phyloP scores from a whole-genome alignment of 1,284 basidiomycete genomes.

The Moesziomyces sp. region DNA sequence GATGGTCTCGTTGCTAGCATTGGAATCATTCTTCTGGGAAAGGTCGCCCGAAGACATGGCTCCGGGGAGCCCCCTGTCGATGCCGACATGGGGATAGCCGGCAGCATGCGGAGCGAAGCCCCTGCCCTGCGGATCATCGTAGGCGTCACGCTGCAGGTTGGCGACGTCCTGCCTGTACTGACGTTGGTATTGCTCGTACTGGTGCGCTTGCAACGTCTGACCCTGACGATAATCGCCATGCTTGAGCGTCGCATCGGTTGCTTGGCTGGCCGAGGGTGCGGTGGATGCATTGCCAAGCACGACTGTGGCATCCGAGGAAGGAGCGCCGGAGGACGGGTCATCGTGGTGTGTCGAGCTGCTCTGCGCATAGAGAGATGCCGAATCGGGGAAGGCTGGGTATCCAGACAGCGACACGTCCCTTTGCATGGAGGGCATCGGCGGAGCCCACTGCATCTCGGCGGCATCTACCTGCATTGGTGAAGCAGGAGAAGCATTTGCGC shows the following conservation, averaged over 20 bases:
- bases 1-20: conserved; percentile 51
- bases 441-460: conserved; percentile 44
- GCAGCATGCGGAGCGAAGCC: conserved; percentile 17
- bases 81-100: conserved; percentile 4
- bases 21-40: conserved; percentile 40
- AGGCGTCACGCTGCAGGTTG: conserved; percentile 14
- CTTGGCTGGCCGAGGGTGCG: conserved; percentile 24
- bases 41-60: conserved; percentile 35
- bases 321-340: conserved; percentile 18
- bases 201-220: conserved; percentile 35
- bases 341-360: conserved; percentile 45
- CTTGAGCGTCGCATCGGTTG: conserved; percentile 31
- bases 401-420: conserved; percentile 41
- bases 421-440: conserved; percentile 14
- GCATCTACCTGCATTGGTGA: conserved; percentile 53
- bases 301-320: conserved; percentile 23
- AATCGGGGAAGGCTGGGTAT: conserved; percentile 59
- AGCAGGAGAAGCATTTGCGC: conserved; percentile 16
- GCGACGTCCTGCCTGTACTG: conserved; percentile 25
- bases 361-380: conserved; percentile 48
- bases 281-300: conserved; percentile 23
- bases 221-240: conserved; percentile 18
- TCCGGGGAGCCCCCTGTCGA: conserved; percentile 13
- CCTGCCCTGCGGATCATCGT: conserved; percentile 30
- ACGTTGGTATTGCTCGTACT: conserved; percentile 43